Evolutionary conservation across 1,284 basidiomycete species (phyloP), one percentile per base, ranked within the genome.

Genomic region (Melampsora americana): DNA sequence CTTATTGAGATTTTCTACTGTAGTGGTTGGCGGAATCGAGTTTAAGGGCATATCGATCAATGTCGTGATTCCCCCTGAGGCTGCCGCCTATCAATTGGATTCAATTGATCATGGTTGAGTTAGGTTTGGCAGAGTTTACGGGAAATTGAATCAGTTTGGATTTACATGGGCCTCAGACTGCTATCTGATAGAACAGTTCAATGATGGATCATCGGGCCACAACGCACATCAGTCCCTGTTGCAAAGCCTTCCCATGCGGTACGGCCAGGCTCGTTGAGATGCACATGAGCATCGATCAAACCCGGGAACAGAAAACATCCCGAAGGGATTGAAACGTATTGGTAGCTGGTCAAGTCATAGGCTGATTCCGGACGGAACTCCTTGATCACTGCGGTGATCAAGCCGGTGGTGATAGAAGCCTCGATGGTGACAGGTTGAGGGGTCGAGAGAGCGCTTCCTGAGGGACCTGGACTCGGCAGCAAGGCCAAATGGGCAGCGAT

Each of bases 1-100:
- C 39, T 85, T 81, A 64, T 87, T 83, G 20, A 96, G 85, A 80
- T 93, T 89, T 11, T 85, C 85, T 5, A 92, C 86, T 0, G 92
- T 93, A 0, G 92, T 95, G 0, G 94, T 96, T 0, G 94, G 93
- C 0, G 94, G 94, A 75, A 96, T 92, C 3, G 92, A 94, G 83
- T 96, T 96, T 74, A 96, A 85, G 0, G 94, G 94, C 94, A 96
- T 96, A 83, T 96, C 94, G 44, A 96, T 89, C 56, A 96, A 85
- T 0, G 92, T 92, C 5, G 94, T 96, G 32, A 96, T 88, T 12
- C 94, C 94, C 23, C 94, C 94, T 0, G 91, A 90, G 1, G 89
- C 87, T 0, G 94, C 94, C 23, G 94, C 94, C 76, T 86, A 84
- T 26, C 4, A 28, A 11, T 7, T 12, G 23, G 5, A 16, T 12